Conservation (phyloP, 257 asterid species). For the Gentiana straminea region DNA sequence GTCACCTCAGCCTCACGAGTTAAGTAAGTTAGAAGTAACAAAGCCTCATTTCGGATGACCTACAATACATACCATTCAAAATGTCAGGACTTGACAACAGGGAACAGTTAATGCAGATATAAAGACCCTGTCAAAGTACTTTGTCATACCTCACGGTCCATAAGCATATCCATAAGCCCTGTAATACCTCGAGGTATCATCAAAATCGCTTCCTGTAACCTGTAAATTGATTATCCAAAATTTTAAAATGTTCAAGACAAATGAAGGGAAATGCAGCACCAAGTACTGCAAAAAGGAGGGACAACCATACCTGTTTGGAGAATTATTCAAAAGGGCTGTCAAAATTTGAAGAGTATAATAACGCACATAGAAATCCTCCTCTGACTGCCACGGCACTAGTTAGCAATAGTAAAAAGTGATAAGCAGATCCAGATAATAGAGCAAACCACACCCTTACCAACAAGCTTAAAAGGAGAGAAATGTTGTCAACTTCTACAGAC, state of each 20-base stretch:
- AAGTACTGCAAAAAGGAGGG: conserved; percentile 7
- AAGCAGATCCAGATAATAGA: conserved; percentile 9
- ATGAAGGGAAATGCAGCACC: conserved; percentile 3
- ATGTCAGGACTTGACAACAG: conserved; percentile 5
- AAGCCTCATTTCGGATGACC: conserved; percentile 91
- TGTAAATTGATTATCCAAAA: conserved; percentile 22
- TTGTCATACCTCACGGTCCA: conserved; percentile 92
- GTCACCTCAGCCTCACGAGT: conserved; percentile 97
- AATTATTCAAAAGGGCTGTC: conserved; percentile 83
- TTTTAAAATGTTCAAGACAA: conserved; percentile 5
- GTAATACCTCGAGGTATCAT: conserved; percentile 85
- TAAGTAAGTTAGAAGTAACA: conserved; percentile 78
- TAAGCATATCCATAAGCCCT: conserved; percentile 97
- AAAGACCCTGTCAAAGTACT: conserved; percentile 3
- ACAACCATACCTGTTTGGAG: conserved; percentile 58
- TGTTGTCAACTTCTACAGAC: conserved; percentile 75
- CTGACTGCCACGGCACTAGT: conserved; percentile 48
- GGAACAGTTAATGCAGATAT: neutral
- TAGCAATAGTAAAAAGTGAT: conserved; percentile 16
- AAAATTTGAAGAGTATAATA: conserved; percentile 81
- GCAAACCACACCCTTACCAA: conserved; percentile 46
- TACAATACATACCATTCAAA: conserved; percentile 12
- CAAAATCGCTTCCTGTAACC: conserved; percentile 96
- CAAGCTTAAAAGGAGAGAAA: conserved; percentile 80
- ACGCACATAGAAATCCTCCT: conserved; percentile 92